Conservation (phyloP, 2,329 filamentous ascomycete genomes). For the Alternaria tenuissima region DNA sequence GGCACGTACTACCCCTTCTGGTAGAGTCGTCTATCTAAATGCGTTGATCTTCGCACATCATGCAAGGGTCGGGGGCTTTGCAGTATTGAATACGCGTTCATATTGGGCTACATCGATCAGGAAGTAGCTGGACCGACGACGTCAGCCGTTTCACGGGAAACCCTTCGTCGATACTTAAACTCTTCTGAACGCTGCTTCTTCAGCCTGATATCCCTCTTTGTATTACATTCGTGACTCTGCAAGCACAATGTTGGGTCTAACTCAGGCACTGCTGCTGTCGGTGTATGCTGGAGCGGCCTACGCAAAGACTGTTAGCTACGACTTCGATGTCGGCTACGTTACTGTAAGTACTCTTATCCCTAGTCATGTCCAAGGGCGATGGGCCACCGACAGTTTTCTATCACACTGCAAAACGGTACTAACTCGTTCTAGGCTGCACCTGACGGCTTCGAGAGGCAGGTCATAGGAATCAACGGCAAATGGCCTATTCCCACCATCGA, state of each 20-base stretch:
- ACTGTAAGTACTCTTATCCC: conserved; percentile 15
- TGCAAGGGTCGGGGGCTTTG: conserved; percentile 5
- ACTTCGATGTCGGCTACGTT: conserved; percentile 64
- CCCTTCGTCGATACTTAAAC: conserved; percentile 9
- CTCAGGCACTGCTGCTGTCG: conserved; percentile 6
- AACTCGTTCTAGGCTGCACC: conserved; percentile 52
- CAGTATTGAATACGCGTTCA: conserved; percentile 2
- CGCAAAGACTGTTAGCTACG: conserved; percentile 54
- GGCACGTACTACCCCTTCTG: not conserved
- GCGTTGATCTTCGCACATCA: conserved; percentile 1
- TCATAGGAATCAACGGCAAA: conserved; percentile 78
- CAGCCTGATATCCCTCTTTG: not conserved
- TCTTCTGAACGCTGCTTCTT: not conserved
- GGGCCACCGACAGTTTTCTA: not conserved
- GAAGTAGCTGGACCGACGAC: conserved; percentile 1
- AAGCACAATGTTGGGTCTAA: conserved; percentile 17
- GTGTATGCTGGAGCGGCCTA: conserved; percentile 22
- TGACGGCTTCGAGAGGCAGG: conserved; percentile 71
- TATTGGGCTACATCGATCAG: not conserved
- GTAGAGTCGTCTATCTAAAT: not conserved
- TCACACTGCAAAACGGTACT: not conserved
- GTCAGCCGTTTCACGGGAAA: not conserved
- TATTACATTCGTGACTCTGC: not conserved
- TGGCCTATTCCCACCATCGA: conserved; percentile 63
- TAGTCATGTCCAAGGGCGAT: not conserved